Evolutionary conservation across 2,329 filamentous ascomycete genomes (phyloP), one percentile per base, ranked within the genome.

Genomic region (Trichoderma endophyticum): DNA sequence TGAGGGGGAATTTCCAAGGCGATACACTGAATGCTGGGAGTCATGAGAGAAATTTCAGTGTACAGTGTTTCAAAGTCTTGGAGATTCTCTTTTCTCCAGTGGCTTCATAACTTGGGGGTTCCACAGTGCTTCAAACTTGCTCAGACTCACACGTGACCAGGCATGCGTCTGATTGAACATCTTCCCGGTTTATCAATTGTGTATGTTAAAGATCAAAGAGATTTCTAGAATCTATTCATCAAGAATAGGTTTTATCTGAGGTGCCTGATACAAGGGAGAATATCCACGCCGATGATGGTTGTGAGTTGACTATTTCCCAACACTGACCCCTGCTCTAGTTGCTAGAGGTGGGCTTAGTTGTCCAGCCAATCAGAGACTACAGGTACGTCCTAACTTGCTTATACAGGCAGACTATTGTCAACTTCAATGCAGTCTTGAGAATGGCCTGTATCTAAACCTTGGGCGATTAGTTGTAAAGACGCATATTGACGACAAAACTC

Each of bases 341-440:
- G 57, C 14, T 2, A 24, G 24, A 21, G 30, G 39, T 36, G 18
- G 26, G 39, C 39, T 48, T 18, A 62, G 66, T 69, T 69, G 57
- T 26, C 18, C 15, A 69, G 66, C 66, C 66, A 69, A 69, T 69
- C 66, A 69, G 24, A 69, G 66, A 69, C 66, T 69, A 51, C 5
- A 15, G 7, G 14, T 4, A 21, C 15, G 11, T 14, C 12, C 48
- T 26, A 36, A 36, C n/a, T 21, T 39, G 8, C 30, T 21, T 39
- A 36, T 26, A 7, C 28, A 21, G 15, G 57, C 2, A 60, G 11
- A 14, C 21, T 24, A 54, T 24, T 54, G 48, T 54, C 48, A 51
- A 48, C 48, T 12, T 12, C n/a, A 54, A 24, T 3, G 48, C 21
- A 14, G 21, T 3, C 48, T 54, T 24, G 21, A 54, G 48, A 24